Evolutionary conservation across 1,284 basidiomycete genomes (phyloP), one percentile per base, ranked within the genome.

Genomic region (Ustilago sp.): DNA sequence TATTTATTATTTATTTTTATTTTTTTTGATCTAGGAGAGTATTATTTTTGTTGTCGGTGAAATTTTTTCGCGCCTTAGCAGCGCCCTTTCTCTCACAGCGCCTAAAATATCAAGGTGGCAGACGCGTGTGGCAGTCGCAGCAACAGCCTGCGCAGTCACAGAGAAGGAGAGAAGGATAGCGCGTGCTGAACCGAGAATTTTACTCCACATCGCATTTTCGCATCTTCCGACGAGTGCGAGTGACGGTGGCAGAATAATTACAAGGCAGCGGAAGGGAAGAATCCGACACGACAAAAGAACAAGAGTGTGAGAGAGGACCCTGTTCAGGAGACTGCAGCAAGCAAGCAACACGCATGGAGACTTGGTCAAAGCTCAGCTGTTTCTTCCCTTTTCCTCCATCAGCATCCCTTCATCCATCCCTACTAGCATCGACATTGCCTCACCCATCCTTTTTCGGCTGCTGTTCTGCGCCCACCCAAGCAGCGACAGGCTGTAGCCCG

Each of bases 31-130:
- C 23, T 2, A 28, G 23, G 23, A 28, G 23, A 28, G 3, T 28
- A 28, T 28, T 28, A 28, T 28, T 3, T 28, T 28, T 28, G 23
- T 28, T 43, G 32, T 45, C 57, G 51, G 57, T 51, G 58, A 56
- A 60, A 54, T 63, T 63, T 70, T 66, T 72, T 45, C 34, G 13
- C 17, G 17, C 15, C 31, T 9, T 35, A 7, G 39, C 39, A 17
- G 17, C 13, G 13, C 39, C 11, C 39, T 41, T 41, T 41, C 11
- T 13, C 23, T 28, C 23, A 28, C 39, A n/a, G 13, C 39, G 39
- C 39, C 39, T n/a, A 41, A 41, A 17, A 41, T 41, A 41, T 7
- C 13, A 41, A 41, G 13, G 5, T 15, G 15, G 39, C 28, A 54
- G 34, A 54, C 52, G 52, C 52, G 52, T 54, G 52, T 19, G 35